These are phyloP conservation scores for Eucalyptus tenuipes DNA, from an alignment of 345 rosid genomes.

Conservation along the genomic window DNA sequence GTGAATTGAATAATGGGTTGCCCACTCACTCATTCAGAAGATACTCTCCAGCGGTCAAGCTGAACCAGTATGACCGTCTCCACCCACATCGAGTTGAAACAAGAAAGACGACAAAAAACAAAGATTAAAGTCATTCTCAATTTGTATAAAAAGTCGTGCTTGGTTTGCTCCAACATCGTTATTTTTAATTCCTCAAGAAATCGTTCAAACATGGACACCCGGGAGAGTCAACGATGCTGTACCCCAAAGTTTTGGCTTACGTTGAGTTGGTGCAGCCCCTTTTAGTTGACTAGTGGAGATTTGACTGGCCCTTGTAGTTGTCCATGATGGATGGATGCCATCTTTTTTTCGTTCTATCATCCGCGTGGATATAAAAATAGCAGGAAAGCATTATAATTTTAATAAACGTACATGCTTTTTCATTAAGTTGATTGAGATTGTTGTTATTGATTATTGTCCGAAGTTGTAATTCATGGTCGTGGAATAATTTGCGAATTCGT, in stretches of 20 bases:
- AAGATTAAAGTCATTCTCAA: neutral
- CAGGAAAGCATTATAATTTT: neutral
- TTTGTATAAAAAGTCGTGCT: neutral
- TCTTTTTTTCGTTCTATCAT: neutral
- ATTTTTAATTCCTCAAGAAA: neutral
- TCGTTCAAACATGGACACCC: neutral
- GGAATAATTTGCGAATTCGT: accelerated
- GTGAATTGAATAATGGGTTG: neutral
- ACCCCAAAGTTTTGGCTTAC: neutral
- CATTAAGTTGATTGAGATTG: neutral
- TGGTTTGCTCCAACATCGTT: neutral
- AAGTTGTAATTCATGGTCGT: neutral
- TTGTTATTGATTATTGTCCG: neutral
- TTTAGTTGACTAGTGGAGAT: neutral
- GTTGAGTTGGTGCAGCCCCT: neutral
- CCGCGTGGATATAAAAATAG: neutral
- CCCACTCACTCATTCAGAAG: neutral
- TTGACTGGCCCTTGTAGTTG: neutral
- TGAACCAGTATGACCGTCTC: neutral
- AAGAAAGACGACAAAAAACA: neutral
- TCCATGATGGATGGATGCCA: neutral
- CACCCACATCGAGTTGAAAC: neutral
- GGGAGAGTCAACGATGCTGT: neutral
- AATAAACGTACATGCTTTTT: accelerated
- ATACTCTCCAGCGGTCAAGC: neutral